Evolutionary conservation across 768 basidiomycete species (phyloP), one percentile per base, ranked within the genome.

Genomic region (Collybiopsis luxurians): DNA sequence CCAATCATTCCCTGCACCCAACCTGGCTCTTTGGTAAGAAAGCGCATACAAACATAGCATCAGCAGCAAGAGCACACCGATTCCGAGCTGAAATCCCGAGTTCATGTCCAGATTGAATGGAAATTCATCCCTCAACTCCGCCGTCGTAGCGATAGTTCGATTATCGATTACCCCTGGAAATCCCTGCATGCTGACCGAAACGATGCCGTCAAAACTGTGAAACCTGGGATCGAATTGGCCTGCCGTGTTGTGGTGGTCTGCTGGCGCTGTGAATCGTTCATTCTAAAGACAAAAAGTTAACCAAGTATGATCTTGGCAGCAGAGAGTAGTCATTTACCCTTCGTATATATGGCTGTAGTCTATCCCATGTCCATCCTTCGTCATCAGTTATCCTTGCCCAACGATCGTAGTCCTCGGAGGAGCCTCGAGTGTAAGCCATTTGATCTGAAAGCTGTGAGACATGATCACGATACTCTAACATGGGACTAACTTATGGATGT

Each of bases 21-120:
- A 17, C 66, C 69, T 68, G 38, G 15, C 12, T 15, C 24, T 17
- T 51, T n/a, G 27, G 15, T 51, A 36, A 15, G 15, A 27, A 17
- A 24, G 6, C 12, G 19, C 23, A 36, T 24, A 39, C 17, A 26
- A 12, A 47, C 5, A 1, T 4, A 15, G 15, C 21, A 27, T n/a
- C n/a, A n/a, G n/a, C n/a, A n/a, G n/a, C n/a, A 19, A 36, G 36
- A 51, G 44, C 66, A 15, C 27, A 72, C 71, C 67, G 13, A 72
- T 30, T 7, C 73, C 73, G 5, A 73, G 56, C 1, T 60, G 60
- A 27, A 57, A 51, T 2, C 74, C 74, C 2, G 64, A 60, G 55
- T 74, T 73, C 53, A 64, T 61, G 58, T 75, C 74, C 21, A 60
- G 13, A 30, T 67, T 70, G 59, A 60, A 73, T 1, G 69, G 70